Evolutionary conservation across 2,329 filamentous ascomycete species (phyloP).

Genomic region (Podosphaera aphanis): DNA sequence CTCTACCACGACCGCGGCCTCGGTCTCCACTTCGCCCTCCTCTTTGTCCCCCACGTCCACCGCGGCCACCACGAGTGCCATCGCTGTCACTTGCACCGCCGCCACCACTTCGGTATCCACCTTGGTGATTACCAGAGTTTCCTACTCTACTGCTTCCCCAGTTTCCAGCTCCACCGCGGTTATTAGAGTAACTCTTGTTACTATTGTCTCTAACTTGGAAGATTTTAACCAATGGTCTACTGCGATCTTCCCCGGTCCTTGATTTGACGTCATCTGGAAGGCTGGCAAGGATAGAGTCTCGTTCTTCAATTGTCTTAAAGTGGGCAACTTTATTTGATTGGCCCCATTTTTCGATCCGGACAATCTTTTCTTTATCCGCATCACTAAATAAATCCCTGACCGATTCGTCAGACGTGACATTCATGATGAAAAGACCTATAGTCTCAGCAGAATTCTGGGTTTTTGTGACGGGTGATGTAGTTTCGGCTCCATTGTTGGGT

Average conservation of each 20-base stretch:
- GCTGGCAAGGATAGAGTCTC: slow-evolving; percentile 53
- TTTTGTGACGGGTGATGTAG: slow-evolving; percentile 35
- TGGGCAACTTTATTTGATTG: slow-evolving; percentile 66
- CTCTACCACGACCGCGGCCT: slow-evolving; percentile 31
- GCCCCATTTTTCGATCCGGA: slow-evolving; percentile 55
- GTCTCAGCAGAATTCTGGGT: slow-evolving; percentile 36
- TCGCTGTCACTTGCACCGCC: slow-evolving; percentile 58
- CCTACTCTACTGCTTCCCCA: slow-evolving; percentile 46
- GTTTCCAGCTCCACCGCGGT: slow-evolving; percentile 40
- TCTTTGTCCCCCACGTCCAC: slow-evolving; percentile 32
- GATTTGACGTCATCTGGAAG: slow-evolving; percentile 58
- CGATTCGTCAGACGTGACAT: slow-evolving; percentile 62
- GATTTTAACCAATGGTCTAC: slow-evolving; percentile 60
- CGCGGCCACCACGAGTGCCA: slow-evolving; percentile 29
- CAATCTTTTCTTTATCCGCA: slow-evolving; percentile 62
- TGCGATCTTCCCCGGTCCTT: slow-evolving; percentile 42
- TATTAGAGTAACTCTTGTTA: slow-evolving; percentile 26
- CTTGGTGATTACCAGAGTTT: slow-evolving; percentile 27
- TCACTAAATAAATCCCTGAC: slow-evolving; percentile 61
- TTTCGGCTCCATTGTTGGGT: slow-evolving; percentile 22
- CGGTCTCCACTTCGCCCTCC: slow-evolving; percentile 29
- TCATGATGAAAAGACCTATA: slow-evolving; percentile 75
- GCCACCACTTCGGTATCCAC: slow-evolving; percentile 68
- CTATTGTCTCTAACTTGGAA: slow-evolving; percentile 57
- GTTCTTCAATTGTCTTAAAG: slow-evolving; percentile 59